A percentile compares a stretch with the other conserved stretches of the same genome.
These are phyloP conservation scores for Phytophthora multivora DNA, from an alignment of 352 stramenopile genomes.

Conservation along the genomic window DNA sequence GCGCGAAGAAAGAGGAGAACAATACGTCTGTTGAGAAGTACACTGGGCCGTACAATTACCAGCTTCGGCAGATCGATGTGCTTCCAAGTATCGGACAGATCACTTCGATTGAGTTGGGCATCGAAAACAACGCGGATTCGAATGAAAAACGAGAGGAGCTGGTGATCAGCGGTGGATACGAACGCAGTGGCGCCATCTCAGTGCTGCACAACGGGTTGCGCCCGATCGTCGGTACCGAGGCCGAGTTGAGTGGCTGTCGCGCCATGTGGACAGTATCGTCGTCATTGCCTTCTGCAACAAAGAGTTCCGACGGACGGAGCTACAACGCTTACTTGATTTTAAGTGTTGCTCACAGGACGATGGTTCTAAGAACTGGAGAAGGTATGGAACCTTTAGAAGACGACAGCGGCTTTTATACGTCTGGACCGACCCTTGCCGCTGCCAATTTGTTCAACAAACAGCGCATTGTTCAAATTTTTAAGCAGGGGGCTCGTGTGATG, in stretches of 20 bases:
- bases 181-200: conserved; percentile 68
- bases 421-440: conserved; percentile 73
- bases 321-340: conserved; percentile 87
- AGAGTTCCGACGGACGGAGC: conserved; percentile 52
- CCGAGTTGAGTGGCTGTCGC: conserved; percentile 78
- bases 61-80: conserved; percentile 66
- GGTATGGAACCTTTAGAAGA: conserved; percentile 86
- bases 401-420: conserved; percentile 86
- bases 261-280: conserved; percentile 89
- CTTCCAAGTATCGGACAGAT: conserved; percentile 81
- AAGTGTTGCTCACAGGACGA: conserved; percentile 80
- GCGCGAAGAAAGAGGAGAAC: conserved; percentile 24
- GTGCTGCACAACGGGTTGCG: conserved; percentile 81
- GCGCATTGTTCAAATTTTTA: conserved; percentile 88
- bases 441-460: conserved; percentile 84
- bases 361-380: conserved; percentile 86
- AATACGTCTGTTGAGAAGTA: conserved; percentile 9
- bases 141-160: conserved; percentile 82
- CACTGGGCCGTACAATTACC: conserved; percentile 48
- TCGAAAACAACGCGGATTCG: conserved; percentile 77
- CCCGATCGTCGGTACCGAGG: conserved; percentile 85
- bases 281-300: conserved; percentile 47
- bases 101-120: conserved; percentile 79
- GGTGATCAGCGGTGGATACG: conserved; percentile 73
- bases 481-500: conserved; percentile 84